These are phyloP conservation scores for Blastocystis sp. DNA, from an alignment of 352 stramenopile genomes.

Conservation along the genomic window DNA sequence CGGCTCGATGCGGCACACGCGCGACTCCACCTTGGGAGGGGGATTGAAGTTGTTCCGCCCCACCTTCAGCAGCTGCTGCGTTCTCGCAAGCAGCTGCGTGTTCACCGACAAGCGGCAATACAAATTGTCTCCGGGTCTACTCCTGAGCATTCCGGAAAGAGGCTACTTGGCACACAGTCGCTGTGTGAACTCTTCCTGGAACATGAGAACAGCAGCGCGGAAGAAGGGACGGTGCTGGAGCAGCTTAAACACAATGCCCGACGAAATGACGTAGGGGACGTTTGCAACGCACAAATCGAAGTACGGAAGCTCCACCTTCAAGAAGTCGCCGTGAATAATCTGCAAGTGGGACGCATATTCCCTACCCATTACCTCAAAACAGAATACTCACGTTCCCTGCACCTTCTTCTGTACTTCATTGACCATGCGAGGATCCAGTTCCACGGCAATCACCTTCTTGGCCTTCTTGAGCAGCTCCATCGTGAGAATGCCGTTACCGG, in stretches of 20 bases:
- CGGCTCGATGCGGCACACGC: constrained; percentile 92
- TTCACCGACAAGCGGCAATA: constrained; percentile 98
- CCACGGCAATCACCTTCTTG: constrained; percentile 95
- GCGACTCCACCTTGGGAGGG: constrained; percentile 90
- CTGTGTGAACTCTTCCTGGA: constrained; percentile 97
- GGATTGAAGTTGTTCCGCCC: constrained; percentile 98
- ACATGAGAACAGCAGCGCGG: constrained; percentile 98
- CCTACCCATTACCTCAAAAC: constrained; percentile 71
- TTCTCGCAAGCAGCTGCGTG: constrained; percentile 94
- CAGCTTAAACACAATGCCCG: constrained; percentile 96
- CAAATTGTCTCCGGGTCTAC: constrained; percentile 86
- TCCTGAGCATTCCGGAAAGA: neutral
- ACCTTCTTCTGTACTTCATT: constrained; percentile 97
- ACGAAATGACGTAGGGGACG: constrained; percentile 97
- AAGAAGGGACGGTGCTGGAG: constrained; percentile 94
- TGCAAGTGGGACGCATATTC: constrained; percentile 88
- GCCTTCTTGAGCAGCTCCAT: constrained; percentile 91
- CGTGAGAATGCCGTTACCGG: constrained; percentile 98
- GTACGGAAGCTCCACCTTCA: constrained; percentile 96
- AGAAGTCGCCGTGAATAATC: constrained; percentile 97
- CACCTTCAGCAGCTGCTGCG: constrained; percentile 95
- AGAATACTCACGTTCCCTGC: constrained; percentile 84
- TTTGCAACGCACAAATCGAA: constrained; percentile 99
- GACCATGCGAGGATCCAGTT: constrained; percentile 97
- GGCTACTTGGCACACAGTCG: constrained; percentile 88